Conservation (phyloP, 371 early-diverging fungal species). For the Mortierella sp. region DNA sequence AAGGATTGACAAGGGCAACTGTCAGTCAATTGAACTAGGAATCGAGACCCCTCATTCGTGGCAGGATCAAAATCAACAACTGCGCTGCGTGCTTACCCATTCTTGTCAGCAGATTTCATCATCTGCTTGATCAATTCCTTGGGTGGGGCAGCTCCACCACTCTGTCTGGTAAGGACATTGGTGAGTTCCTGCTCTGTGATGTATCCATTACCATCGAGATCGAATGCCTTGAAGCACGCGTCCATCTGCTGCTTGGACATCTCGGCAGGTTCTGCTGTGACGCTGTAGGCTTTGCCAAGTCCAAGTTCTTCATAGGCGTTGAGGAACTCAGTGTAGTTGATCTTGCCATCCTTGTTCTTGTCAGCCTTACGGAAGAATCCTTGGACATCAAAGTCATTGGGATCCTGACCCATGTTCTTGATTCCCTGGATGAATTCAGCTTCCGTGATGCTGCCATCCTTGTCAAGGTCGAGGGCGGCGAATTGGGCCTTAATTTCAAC, state of each 20-base stretch:
- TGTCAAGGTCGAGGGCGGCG: conserved; percentile 22
- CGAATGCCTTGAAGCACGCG: conserved; percentile 58
- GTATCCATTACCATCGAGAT: conserved; percentile 79
- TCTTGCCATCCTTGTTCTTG: conserved; percentile 32
- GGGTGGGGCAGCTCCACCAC: conserved; percentile 71
- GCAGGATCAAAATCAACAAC: not conserved
- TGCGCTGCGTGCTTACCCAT: conserved; percentile 11
- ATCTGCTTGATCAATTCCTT: conserved; percentile 77
- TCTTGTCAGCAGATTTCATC: conserved; percentile 66
- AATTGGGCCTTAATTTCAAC: conserved; percentile 33
- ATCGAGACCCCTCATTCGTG: no score
- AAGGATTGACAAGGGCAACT: not conserved
- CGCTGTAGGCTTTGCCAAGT: not conserved
- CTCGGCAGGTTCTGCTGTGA: conserved; percentile 8
- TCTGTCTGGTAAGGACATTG: conserved; percentile 61
- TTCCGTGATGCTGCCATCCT: conserved; percentile 31
- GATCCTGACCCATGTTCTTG: conserved; percentile 20
- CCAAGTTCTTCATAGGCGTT: conserved; percentile 20
- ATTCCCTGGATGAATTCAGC: conserved; percentile 17
- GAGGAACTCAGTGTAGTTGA: conserved; percentile 25
- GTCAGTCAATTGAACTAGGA: no score
- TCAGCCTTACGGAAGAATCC: conserved; percentile 27
- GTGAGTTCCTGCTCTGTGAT: conserved; percentile 76
- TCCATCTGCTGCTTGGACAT: conserved; percentile 21
- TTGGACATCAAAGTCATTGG: conserved; percentile 23